Percentiles rank a stretch among this genome's conserved stretches.
phyloP scores from a whole-genome alignment of 495 filamentous ascomycete genomes.

The Terfezia boudieri region DNA sequence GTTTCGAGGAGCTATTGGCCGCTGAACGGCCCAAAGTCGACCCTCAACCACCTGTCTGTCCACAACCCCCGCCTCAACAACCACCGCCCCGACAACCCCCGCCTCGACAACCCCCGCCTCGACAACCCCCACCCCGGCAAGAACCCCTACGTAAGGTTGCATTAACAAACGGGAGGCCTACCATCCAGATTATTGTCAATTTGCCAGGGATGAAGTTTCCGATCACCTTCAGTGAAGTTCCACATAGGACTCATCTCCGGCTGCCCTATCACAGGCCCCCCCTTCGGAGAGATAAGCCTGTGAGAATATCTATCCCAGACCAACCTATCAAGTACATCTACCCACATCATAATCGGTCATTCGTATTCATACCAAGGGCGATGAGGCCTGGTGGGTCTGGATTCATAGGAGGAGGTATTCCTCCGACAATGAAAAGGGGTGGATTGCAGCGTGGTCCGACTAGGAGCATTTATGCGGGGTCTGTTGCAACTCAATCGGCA shows the following conservation, averaged over 20 bases:
- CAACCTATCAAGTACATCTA: constrained; percentile 66
- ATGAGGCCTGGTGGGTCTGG: constrained; percentile 44
- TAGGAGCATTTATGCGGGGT: constrained; percentile 54
- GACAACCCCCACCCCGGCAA: constrained; percentile 2
- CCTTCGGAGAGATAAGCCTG: constrained; percentile 85
- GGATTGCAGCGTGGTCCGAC: constrained; percentile 49
- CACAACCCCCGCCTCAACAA: background rate
- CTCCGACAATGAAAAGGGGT: constrained; percentile 37
- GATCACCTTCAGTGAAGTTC: constrained; percentile 44
- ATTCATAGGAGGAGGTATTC: constrained; percentile 31
- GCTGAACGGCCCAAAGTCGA: background rate
- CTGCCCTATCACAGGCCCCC: constrained; percentile 89
- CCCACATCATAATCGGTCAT: constrained; percentile 69
- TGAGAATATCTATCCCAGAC: constrained; percentile 74
- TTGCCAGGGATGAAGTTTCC: constrained; percentile 51
- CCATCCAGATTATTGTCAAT: constrained; percentile 60
- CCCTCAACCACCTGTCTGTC: background rate
- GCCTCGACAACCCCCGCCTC: constrained; percentile 1
- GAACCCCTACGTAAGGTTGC: background rate
- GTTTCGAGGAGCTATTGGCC: background rate
- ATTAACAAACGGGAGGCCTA: background rate
- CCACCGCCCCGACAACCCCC: background rate
- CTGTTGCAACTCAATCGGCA: constrained; percentile 59
- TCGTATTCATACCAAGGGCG: constrained; percentile 93
- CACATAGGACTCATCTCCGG: constrained; percentile 69